Conservation (phyloP, 2,329 filamentous ascomycete genomes). For the Pyrenochaeta sp. region DNA sequence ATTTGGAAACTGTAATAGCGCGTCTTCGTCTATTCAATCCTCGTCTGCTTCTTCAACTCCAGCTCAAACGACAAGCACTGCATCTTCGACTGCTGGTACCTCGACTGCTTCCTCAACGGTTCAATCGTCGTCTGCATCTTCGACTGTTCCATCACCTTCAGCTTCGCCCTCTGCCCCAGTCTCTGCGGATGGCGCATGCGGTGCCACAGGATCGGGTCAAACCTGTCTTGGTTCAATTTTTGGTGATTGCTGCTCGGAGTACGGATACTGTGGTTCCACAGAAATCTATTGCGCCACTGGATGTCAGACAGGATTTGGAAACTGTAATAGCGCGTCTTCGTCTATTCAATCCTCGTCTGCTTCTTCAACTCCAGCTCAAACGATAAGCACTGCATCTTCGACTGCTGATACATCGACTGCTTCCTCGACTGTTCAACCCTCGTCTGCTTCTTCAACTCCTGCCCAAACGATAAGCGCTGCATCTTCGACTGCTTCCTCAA, state of each 20-base stretch:
- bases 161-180: slow-evolving; percentile 3
- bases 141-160: background rate
- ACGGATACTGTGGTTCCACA: slow-evolving; percentile 24
- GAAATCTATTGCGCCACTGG: slow-evolving; percentile 18
- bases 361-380: too few relatives aligned
- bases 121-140: background rate
- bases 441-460: background rate
- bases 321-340: background rate
- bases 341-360: too few relatives aligned
- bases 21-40: too few relatives aligned
- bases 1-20: slow-evolving; percentile 14
- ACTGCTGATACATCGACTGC: background rate
- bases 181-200: slow-evolving; percentile 27
- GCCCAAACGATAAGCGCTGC: background rate
- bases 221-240: slow-evolving; percentile 19
- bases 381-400: background rate
- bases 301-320: slow-evolving; percentile 21
- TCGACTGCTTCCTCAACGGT: background rate
- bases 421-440: background rate
- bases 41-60: too few relatives aligned
- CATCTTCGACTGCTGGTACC: background rate
- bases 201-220: slow-evolving; percentile 14
- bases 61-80: background rate
- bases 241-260: slow-evolving; percentile 28
- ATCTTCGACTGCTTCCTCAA: background rate